Evolutionary conservation across 805 yeast genomes (phyloP), one percentile per base, ranked within the genome.

Genomic region (Cyberlindnera saturnus): DNA sequence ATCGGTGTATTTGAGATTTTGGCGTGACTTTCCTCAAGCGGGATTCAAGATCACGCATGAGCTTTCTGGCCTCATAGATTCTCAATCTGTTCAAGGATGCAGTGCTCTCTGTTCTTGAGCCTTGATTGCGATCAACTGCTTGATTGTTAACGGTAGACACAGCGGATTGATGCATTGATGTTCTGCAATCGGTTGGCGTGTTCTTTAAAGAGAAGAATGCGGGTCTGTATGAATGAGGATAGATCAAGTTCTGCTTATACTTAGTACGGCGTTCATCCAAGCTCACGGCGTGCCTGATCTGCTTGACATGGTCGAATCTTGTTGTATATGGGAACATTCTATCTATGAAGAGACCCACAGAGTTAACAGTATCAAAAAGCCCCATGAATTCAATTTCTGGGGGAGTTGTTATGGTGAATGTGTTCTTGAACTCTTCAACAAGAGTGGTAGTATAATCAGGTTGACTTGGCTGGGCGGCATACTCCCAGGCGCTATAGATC

Each of bases 301-400:
- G 84, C 23, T 70, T 66, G 6, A 81, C 82, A 41, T 69, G 68
- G 13, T 68, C 61, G 35, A 75, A 66, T 39, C 71, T 64, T 2
- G 79, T 71, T 1, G 81, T 69, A 48, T 67, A 78, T 0, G 86
- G 86, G 48, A 81, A 81, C 56, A 77, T 48, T 33, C 77, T 60
- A 52, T 80, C 85, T 34, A 77, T 64, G 4, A 81, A 44, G 9
- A 80, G 51, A 0, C 88, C 88, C 17, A 81, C 80, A 1, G 86
- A 79, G 54, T 79, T 80, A 16, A 81, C 79, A 0, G 86, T 75
- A 60, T 82, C 89, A 73, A 82, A 82, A 16, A 82, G 59, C 0
- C 88, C 88, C 71, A 81, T 74, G 46, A 80, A 79, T 48, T 73
- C 71, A 38, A 82, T 68, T 8, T 52, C 53, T 4, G 77, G 73